Base-by-base conservation (phyloP, 352 stramenopile species). In the Phytophthora ohioensis region DNA sequence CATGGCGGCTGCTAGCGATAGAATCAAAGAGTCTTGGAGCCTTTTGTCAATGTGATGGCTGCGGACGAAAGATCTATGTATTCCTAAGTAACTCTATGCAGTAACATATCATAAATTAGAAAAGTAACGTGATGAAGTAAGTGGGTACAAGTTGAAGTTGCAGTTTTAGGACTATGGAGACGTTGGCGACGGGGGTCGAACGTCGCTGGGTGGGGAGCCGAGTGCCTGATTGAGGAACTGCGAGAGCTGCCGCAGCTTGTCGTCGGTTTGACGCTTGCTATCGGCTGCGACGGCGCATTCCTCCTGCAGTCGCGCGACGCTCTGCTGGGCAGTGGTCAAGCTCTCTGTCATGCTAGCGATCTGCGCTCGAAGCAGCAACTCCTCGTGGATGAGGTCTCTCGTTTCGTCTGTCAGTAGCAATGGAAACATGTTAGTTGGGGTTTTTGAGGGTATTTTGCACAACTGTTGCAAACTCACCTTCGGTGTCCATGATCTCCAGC, bases 351-450 rank as follows among this genome's bases (percentile, higher is more conserved):
- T 72, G 30, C 76, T 73, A 27, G 71, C 56, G 17, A 88, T 73
- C 65, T 92, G 72, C 4, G 71, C 64, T 56, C 87, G 81, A 67
- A 91, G 71, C 39, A 83, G 83, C 8, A 76, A 75, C 69, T 92
- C 84, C 38, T 92, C 80, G 32, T 68, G 71, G 42, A 78, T 76
- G 3, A 90, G 75, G 13, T 78, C 57, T 64, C 55, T 57, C 3
- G 76, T 90, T 67, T 91, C 84, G 9, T 89, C 84, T 92, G 39
- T 31, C 12, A 57, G 6, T 21, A 27, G 21, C 21, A 52, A n/a
- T 4, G 31, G 21, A 9, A 38, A 59, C 5, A 58, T 9, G 11
- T 32, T 53, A 27, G 58, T 21, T 52, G 21, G 17, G 0, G 9
- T 42, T 34, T 13, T 52, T 41, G 13, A 42, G 9, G 10, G 52